Evolutionary conservation across 257 asterid species (phyloP), one percentile per base, ranked within the genome.

Genomic region (Jaltomata sinuosa): DNA sequence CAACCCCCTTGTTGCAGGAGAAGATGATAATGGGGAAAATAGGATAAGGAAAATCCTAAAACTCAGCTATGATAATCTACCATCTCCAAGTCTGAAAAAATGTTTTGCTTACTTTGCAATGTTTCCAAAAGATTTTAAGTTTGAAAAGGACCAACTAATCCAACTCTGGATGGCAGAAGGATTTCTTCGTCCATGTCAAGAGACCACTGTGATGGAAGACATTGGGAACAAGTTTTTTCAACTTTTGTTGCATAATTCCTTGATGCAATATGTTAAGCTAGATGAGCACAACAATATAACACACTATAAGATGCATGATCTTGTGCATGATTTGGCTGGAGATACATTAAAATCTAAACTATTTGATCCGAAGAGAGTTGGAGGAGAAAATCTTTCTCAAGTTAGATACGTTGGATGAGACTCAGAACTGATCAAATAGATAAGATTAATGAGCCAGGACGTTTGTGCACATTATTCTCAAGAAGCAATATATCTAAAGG

Each of bases 141-240:
- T 89, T 19, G 81, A 49, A 42, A 87, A 40, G 57, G 87, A 83
- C 29, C 38, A 42, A 5, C 32, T 85, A 21, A 86, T 84, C 8
- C 88, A 86, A 40, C 67, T 67, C 1, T 84, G 88, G 87, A 88
- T 88, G 85, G 91, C 87, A 3, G 84, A 82, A 19, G 85, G 84
- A 0, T 57, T 57, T 54, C 84, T 88, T 11, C 42, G 47, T 40
- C 49, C 83, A 55, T 54, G 25, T 6, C 22, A 45, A 85, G 38
- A 32, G 38, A 27, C 14, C 68, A 45, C 2, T 40, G 52, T 42
- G 50, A 64, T 84, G 89, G 89, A 74, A 77, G 83, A 79, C 61
- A 3, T 69, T 22, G 89, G 91, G 87, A 49, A 49, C 19, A 54
- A 11, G 21, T 21, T 1, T 54, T 54, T 54, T 54, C 12, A 54